Conservation (phyloP, 1,284 basidiomycete species). For the Irpex rosettiformis region DNA sequence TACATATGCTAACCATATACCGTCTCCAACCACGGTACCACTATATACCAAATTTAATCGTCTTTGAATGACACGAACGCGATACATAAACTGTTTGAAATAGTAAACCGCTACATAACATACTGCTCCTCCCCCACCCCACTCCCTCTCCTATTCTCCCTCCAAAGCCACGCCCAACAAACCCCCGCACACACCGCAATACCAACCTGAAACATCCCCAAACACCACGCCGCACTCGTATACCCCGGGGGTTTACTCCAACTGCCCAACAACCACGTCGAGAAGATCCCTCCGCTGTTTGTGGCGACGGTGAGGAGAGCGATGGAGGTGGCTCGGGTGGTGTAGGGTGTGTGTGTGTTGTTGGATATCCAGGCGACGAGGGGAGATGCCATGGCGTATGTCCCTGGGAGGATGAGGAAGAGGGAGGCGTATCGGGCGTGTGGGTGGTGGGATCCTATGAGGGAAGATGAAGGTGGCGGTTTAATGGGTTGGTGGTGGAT, state of each 20-base stretch:
- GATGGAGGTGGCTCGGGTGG: constrained; percentile 51
- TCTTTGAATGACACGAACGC: no score
- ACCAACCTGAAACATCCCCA: constrained; percentile 17
- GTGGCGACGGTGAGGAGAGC: constrained; percentile 68
- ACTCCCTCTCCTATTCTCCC: no score
- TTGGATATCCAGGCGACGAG: no score
- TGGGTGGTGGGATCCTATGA: constrained; percentile 29
- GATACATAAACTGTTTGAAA: no score
- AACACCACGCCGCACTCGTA: constrained; percentile 6
- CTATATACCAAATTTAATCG: no score
- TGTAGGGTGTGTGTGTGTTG: no score
- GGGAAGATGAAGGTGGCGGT: no score
- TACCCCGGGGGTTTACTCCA: constrained; percentile 16
- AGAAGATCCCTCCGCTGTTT: constrained; percentile 60
- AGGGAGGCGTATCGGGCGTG: constrained; percentile 48
- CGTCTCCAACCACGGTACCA: no score
- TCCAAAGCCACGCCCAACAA: not conserved
- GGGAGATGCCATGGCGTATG: constrained; percentile 60
- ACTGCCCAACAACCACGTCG: constrained; percentile 39
- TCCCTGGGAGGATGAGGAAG: constrained; percentile 55
- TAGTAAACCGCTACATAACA: no score
- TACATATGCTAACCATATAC: no score
- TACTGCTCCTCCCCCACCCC: no score
- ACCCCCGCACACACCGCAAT: constrained; percentile 9
- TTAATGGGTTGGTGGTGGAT: no score